These are phyloP conservation scores for Solanum tacnaense DNA, from an alignment of 257 asterid species.

Conservation along the genomic window DNA sequence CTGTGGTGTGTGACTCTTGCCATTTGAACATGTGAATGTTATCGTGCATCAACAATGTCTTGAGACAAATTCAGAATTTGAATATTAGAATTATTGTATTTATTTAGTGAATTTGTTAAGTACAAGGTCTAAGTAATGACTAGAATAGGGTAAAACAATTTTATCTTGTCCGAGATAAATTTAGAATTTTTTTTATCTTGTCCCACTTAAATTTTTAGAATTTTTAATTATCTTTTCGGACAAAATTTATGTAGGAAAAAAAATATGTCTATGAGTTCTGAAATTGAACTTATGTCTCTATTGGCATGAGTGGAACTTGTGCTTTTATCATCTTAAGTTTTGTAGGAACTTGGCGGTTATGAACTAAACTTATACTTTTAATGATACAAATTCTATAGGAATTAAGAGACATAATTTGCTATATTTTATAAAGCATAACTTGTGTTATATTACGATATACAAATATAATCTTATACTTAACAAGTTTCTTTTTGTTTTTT, in stretches of 20 bases:
- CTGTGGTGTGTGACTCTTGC: accelerated
- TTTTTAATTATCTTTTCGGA: too few relatives aligned
- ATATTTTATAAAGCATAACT: too few relatives aligned
- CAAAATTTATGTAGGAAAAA: not conserved
- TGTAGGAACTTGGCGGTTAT: not conserved
- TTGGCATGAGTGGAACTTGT: not conserved
- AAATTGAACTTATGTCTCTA: not conserved
- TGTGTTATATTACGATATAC: too few relatives aligned
- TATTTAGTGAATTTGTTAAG: not conserved
- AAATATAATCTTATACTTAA: too few relatives aligned
- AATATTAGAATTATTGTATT: not conserved
- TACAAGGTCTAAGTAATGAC: not conserved
- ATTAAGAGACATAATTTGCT: not conserved
- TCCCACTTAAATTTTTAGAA: not conserved
- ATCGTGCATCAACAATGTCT: not conserved
- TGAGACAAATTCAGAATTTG: not conserved
- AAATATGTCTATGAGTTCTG: too few relatives aligned
- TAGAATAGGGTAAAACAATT: not conserved
- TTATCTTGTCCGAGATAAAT: not conserved
- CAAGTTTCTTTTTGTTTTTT: too few relatives aligned
- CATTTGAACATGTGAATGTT: not conserved
- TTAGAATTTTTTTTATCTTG: not conserved
- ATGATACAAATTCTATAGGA: not conserved
- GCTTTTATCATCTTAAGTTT: not conserved
- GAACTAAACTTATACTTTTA: not conserved